Percentiles rank a stretch among this genome's conserved stretches.
Evolutionary conservation across 1,284 basidiomycete genomes (phyloP).

Genomic region (Leccinum subspadiceum): DNA sequence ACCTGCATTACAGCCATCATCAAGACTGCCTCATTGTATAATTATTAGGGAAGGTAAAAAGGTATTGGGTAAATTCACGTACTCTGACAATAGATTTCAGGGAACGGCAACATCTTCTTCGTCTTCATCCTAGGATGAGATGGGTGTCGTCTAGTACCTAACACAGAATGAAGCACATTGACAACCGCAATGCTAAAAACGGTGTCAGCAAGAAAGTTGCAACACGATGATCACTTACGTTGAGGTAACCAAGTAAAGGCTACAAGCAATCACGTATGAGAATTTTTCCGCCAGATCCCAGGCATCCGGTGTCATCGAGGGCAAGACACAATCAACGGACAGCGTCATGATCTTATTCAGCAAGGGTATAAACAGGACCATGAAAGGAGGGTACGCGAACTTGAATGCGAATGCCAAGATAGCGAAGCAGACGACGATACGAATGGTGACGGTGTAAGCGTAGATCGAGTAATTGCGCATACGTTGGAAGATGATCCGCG

Average conservation of each 20-base stretch:
- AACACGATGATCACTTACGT: conserved; percentile 56
- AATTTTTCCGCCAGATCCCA: conserved; percentile 86
- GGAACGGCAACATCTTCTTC: no score
- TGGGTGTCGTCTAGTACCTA: no score
- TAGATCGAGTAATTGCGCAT: conserved; percentile 87
- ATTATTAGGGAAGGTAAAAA: no score
- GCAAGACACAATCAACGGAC: no score
- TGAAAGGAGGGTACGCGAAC: conserved; percentile 94
- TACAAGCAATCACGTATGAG: no score
- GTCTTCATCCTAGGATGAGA: no score
- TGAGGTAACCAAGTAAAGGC: conserved; percentile 51
- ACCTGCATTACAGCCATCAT: no score
- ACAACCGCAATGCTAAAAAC: conserved; percentile 36
- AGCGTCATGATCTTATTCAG: conserved; percentile 51
- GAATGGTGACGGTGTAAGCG: conserved; percentile 87
- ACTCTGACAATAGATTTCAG: no score
- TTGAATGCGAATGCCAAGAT: conserved; percentile 94
- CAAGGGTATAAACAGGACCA: conserved; percentile 96
- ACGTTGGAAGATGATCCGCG: conserved; percentile 85
- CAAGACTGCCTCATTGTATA: no score
- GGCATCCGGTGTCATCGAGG: conserved; percentile 50
- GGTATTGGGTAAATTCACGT: no score
- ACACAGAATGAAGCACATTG: no score
- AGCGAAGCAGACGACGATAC: conserved; percentile 97
- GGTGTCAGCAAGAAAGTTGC: conserved; percentile 13